A percentile compares a stretch with the other conserved stretches of the same genome.
phyloP scores from a whole-genome alignment of 2,329 filamentous ascomycete genomes.

The Endocalyx cinctus region DNA sequence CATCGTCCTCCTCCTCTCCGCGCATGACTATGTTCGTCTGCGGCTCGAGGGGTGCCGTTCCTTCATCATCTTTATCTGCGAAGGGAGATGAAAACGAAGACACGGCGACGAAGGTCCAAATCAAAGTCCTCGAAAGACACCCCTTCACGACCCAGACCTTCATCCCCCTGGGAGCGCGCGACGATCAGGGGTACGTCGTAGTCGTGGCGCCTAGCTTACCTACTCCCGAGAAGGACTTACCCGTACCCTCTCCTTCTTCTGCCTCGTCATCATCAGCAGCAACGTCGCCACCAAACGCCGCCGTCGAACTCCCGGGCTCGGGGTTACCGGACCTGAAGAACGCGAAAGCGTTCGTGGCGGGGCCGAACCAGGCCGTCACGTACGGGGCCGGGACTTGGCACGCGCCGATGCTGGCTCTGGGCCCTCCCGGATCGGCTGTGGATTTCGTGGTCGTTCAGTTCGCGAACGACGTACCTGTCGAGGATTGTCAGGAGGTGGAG shows the following conservation, averaged over 20 bases:
- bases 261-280: no score
- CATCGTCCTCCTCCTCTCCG: conserved; percentile 51
- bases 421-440: conserved; percentile 51
- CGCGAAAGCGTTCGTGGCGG: conserved; percentile 74
- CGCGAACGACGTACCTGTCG: conserved; percentile 71
- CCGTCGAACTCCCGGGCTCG: conserved; percentile 43
- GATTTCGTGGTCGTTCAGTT: conserved; percentile 91
- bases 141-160: conserved; percentile 95
- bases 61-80: neutral
- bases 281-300: conserved; percentile 9
- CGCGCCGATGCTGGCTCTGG: conserved; percentile 90
- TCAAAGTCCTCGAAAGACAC: conserved; percentile 80
- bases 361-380: conserved; percentile 76
- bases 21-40: conserved; percentile 90
- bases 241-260: conserved; percentile 30
- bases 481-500: conserved; percentile 82
- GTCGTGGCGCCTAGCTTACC: conserved; percentile 68
- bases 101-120: conserved; percentile 40
- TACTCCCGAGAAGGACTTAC: conserved; percentile 40
- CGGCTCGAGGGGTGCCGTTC: conserved; percentile 50
- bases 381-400: conserved; percentile 93
- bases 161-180: conserved; percentile 60
- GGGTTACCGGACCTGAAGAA: conserved; percentile 69
- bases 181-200: conserved; percentile 63
- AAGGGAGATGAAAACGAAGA: conserved; percentile 3